These are phyloP conservation scores for Zoysia matrella DNA, from an alignment of 202 grass and related monocot species.

Conservation along the genomic window DNA sequence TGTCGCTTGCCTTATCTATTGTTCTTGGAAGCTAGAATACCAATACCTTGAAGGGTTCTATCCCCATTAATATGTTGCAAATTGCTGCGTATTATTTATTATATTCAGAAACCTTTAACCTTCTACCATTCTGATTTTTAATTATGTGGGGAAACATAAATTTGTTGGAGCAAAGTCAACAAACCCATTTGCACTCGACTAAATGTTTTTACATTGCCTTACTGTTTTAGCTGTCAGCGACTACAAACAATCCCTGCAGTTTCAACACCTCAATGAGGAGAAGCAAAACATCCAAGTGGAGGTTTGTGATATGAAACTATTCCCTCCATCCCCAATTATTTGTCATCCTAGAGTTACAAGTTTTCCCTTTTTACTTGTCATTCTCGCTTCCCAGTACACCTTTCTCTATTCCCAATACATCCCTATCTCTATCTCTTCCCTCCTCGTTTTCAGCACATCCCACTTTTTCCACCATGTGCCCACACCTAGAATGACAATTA, in stretches of 20 bases:
- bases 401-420: too few relatives aligned
- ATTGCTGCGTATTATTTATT: background rate
- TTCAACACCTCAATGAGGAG: conserved; percentile 91
- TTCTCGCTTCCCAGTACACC: too few relatives aligned
- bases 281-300: conserved; percentile 95
- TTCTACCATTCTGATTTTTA: background rate
- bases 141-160: background rate
- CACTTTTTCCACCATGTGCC: too few relatives aligned
- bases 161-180: conserved; percentile 2
- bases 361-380: too few relatives aligned
- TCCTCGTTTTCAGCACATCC: too few relatives aligned
- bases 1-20: background rate
- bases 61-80: conserved; percentile 6
- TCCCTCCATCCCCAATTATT: background rate
- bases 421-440: too few relatives aligned
- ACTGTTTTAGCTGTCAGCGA: conserved; percentile 82
- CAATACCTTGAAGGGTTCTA: conserved; percentile 1
- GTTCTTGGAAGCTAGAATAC: background rate
- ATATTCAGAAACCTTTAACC: background rate
- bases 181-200: conserved; percentile 2
- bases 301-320: conserved; percentile 56
- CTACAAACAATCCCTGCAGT: conserved; percentile 92
- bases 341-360: too few relatives aligned
- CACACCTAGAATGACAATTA: too few relatives aligned
- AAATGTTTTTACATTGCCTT: conserved; percentile 38